A percentile compares a stretch with the other conserved stretches of the same genome.
phyloP scores from a whole-genome alignment of 2,329 filamentous ascomycete genomes.

The Mariannaea sp. region DNA sequence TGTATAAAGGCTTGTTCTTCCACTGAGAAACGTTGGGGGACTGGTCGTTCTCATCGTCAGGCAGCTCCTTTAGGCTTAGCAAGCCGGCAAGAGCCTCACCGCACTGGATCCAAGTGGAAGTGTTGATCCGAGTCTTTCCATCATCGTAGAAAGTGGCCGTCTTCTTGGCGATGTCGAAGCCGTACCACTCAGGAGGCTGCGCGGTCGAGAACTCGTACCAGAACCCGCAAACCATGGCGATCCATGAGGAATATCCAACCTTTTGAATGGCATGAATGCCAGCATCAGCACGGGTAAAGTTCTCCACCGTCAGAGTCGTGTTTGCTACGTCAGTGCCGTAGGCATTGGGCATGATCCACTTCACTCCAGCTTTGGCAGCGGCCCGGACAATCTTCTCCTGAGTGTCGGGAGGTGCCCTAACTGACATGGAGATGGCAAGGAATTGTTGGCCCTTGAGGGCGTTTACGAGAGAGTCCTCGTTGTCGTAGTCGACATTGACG shows the following conservation, averaged over 20 bases:
- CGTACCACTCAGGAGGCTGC: conserved; percentile 46
- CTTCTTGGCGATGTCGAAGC: conserved; percentile 53
- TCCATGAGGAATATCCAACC: conserved; percentile 48
- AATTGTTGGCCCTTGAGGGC: conserved; percentile 61
- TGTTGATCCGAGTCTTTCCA: conserved; percentile 60
- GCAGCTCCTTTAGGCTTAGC: conserved; percentile 52
- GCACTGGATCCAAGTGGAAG: conserved; percentile 63
- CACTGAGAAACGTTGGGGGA: conserved; percentile 40
- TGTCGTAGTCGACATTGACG: conserved; percentile 51
- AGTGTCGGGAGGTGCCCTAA: conserved; percentile 48
- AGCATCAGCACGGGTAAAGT: conserved; percentile 36
- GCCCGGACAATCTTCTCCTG: conserved; percentile 58
- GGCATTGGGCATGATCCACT: conserved; percentile 60
- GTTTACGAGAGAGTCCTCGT: conserved; percentile 49
- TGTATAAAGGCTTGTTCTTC: conserved; percentile 53
- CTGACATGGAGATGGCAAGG: conserved; percentile 59
- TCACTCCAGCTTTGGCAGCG: conserved; percentile 58
- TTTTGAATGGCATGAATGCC: conserved; percentile 46
- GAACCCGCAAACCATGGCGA: conserved; percentile 58
- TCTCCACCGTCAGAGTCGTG: conserved; percentile 45
- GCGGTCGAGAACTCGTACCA: conserved; percentile 61
- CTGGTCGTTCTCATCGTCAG: conserved; percentile 43
- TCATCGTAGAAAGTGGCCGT: conserved; percentile 57
- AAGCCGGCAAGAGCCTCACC: conserved; percentile 59
- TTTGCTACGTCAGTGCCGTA: conserved; percentile 49